These are phyloP conservation scores for Fremontodendron californicum DNA, from an alignment of 345 rosid genomes.

Conservation along the genomic window DNA sequence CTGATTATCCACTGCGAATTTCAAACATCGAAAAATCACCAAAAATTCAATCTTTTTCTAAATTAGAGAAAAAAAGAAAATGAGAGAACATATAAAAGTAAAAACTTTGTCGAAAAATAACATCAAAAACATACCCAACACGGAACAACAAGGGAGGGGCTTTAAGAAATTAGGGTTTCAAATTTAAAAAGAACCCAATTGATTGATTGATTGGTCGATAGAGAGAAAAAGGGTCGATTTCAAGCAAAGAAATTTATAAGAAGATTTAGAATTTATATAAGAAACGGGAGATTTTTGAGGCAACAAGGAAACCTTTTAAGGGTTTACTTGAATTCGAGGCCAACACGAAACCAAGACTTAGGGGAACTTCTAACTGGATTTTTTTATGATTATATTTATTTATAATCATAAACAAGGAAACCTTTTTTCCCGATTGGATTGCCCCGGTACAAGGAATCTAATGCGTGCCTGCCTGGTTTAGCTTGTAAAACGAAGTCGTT, in stretches of 20 bases:
- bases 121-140: slow-evolving; percentile 31
- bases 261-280: neutral
- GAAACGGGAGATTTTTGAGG: neutral
- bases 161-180: slow-evolving; percentile 11
- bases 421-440: neutral
- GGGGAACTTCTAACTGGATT: neutral
- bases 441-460: slow-evolving; percentile 17
- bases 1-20: slow-evolving; percentile 39
- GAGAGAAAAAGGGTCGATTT: slow-evolving; percentile 19
- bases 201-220: slow-evolving; percentile 19
- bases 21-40: slow-evolving; percentile 46
- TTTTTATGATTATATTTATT: no score
- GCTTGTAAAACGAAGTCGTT: neutral
- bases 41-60: neutral
- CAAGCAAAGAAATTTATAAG: slow-evolving; percentile 11
- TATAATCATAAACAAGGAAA: no score
- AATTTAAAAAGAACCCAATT: neutral
- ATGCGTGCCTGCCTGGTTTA: neutral
- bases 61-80: neutral
- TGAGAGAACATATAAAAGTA: neutral
- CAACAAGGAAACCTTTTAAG: slow-evolving; percentile 16
- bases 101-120: neutral
- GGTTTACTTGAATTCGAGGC: slow-evolving; percentile 19
- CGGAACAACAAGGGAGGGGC: slow-evolving; percentile 10
- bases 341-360: slow-evolving; percentile 28